These are phyloP conservation scores for Phycomyces blakesleeanus DNA, from an alignment of 192 early-diverging fungal genomes.

Conservation along the genomic window DNA sequence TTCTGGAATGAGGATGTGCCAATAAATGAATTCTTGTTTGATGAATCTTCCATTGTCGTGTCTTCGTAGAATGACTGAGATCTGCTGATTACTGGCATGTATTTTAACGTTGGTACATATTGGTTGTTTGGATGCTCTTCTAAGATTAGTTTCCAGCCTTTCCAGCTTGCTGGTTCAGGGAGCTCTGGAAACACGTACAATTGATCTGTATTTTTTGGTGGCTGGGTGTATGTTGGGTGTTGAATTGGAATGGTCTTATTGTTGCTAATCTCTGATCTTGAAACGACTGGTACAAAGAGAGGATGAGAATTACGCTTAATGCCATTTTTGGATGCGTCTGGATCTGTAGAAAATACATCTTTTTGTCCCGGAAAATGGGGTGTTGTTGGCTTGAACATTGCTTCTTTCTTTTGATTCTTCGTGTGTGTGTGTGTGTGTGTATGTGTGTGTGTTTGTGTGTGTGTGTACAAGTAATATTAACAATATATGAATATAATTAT, in stretches of 20 bases:
- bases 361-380: not conserved
- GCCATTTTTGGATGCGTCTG: not conserved
- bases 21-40: not conserved
- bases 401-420: not conserved
- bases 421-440: too few species aligned
- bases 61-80: not conserved
- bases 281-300: not conserved
- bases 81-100: not conserved
- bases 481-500: too few species aligned
- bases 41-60: not conserved
- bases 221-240: not conserved
- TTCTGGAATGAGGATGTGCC: not conserved
- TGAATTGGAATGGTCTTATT: not conserved
- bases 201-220: not conserved
- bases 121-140: not conserved
- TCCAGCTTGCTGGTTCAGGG: not conserved
- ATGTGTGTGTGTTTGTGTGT: too few species aligned
- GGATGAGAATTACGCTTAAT: not conserved
- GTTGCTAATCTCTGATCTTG: not conserved
- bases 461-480: too few species aligned
- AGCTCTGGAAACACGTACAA: not conserved
- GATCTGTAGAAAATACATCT: not conserved
- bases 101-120: not conserved
- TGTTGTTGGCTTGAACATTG: not conserved
- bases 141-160: not conserved